Percentiles rank a stretch among this genome's conserved stretches.
phyloP scores from a whole-genome alignment of 345 rosid species.

The Ceriops zippeliana region DNA sequence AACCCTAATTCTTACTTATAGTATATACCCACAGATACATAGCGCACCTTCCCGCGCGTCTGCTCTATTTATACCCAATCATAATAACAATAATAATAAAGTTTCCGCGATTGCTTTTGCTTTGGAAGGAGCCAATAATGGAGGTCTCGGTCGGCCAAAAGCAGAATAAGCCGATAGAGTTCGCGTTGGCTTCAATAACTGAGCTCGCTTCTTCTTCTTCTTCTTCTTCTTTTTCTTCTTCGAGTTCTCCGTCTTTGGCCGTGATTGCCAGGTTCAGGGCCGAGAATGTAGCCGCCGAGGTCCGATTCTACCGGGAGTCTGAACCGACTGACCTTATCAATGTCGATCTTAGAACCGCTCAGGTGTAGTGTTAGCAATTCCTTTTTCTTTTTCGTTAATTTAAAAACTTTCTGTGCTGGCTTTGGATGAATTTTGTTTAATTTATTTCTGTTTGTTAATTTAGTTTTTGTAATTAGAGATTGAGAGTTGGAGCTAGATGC shows the following conservation, averaged over 20 bases:
- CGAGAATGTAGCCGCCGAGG: constrained; percentile 49
- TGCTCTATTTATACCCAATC: neutral
- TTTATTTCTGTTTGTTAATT: too few relatives aligned
- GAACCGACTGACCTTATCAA: constrained; percentile 32
- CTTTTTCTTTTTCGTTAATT: neutral
- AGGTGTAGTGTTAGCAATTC: constrained; percentile 36
- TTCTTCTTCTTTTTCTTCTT: constrained; percentile 29
- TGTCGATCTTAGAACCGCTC: constrained; percentile 47
- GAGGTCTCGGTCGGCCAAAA: constrained; percentile 26
- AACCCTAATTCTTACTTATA: constrained; percentile 20
- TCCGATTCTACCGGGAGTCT: constrained; percentile 43
- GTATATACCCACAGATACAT: neutral
- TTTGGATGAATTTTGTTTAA: neutral
- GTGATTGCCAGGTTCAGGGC: constrained; percentile 52
- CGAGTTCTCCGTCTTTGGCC: constrained; percentile 29
- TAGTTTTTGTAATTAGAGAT: too few relatives aligned
- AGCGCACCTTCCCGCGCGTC: neutral
- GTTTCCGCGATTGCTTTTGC: neutral
- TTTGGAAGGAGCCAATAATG: constrained; percentile 10
- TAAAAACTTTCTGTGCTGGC: neutral
- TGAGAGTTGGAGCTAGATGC: too few relatives aligned
- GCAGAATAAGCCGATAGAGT: constrained; percentile 38
- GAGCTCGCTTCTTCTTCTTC: constrained; percentile 54
- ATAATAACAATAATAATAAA: too few relatives aligned
- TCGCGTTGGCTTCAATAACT: constrained; percentile 50